Evolutionary conservation across 768 basidiomycete species (phyloP), one percentile per base, ranked within the genome.

Genomic region (Arthromyces matolae): DNA sequence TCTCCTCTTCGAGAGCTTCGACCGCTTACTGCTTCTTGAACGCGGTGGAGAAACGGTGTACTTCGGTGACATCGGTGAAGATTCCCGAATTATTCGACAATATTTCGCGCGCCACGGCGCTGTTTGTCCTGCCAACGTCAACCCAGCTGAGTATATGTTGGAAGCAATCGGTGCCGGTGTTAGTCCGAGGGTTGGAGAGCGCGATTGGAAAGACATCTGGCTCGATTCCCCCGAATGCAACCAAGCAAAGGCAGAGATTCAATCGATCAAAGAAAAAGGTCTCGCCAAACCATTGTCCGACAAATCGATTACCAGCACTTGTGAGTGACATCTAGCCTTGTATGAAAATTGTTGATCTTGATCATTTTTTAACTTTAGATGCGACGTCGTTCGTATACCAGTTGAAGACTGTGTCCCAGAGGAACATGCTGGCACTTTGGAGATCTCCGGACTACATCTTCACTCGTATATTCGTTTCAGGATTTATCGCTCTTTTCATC

Each of bases 131-230:
- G 39, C 78, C 0, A 83, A 84, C 51, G 83, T 83, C 59, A 95
- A 95, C 62, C 89, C 88, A 19, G 81, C 79, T 0, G 78, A 90
- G 64, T 89, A 79, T 57, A 85, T 87, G 82, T 73, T 93, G 3
- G 84, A 88, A 46, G 88, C 84, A n/a, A 92, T 92, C 50, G 91
- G 92, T 51, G 89, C 90, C 46, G 89, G 89, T 41, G 76, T 87
- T 36, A 74, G 83, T 9, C 77, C 84, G 0, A 75, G 81, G 39
- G 75, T 90, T 29, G 87, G 87, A 1, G 76, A 84, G 46, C 79
- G 81, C 25, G 92, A 95, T 58, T 95, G 93, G 93, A 82, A 83
- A 46, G 81, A 89, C 52, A 71, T 91, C 40, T 95, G 93, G 93
- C 65, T 79, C 14, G 80, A 86, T 29, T 90, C 86, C 4, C 71